Evolutionary conservation across 192 early-diverging fungal species (phyloP).

Genomic region (Gryganskiella cystojenkinii): DNA sequence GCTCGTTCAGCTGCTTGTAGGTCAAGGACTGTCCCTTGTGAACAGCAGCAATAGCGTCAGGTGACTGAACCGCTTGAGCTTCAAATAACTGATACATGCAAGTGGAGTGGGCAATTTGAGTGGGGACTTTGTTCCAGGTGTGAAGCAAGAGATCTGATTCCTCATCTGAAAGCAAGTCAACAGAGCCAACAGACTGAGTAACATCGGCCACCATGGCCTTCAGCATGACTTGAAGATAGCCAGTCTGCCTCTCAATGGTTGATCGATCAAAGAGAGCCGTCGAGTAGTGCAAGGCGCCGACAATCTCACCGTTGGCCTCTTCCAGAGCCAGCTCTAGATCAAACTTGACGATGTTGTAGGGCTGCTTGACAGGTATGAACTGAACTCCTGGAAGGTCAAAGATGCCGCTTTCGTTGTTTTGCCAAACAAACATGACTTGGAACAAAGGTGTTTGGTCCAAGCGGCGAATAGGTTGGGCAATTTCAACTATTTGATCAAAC

Average conservation of each 20-base stretch:
- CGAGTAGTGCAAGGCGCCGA: background rate
- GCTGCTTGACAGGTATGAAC: background rate
- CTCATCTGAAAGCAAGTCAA: conserved; percentile 3
- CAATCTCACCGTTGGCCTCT: background rate
- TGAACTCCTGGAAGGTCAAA: background rate
- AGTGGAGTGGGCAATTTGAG: background rate
- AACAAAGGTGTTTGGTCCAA: conserved; percentile 5
- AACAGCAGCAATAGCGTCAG: conserved; percentile 2
- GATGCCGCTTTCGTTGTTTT: background rate
- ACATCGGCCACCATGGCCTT: background rate
- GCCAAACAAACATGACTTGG: conserved; percentile 12
- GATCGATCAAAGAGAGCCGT: background rate
- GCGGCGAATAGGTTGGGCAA: background rate
- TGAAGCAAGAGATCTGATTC: background rate
- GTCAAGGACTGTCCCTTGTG: conserved; percentile 8
- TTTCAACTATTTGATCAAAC: conserved; percentile 10
- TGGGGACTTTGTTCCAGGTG: background rate
- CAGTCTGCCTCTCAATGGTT: background rate
- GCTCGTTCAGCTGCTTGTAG: conserved; percentile 1
- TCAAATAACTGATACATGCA: conserved; percentile 8
- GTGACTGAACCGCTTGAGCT: background rate
- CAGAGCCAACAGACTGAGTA: background rate
- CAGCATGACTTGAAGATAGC: background rate
- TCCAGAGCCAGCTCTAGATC: background rate
- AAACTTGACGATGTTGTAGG: conserved; percentile 2